These are phyloP conservation scores for Tuctoria greenei DNA, from an alignment of 176 grass and related monocot species.

Conservation along the genomic window DNA sequence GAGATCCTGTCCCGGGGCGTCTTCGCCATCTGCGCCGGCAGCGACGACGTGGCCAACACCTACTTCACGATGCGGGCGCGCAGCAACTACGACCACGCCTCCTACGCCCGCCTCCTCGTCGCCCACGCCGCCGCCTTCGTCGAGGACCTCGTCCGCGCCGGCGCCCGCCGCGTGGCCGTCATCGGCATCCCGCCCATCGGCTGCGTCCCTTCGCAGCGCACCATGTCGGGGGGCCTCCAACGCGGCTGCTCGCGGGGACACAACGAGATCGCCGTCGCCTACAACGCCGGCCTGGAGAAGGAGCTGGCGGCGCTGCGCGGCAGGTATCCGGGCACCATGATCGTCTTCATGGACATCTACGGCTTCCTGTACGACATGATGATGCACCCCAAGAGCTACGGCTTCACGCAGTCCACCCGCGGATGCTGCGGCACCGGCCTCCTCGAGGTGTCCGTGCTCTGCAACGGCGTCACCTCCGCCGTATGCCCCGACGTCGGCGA, in stretches of 20 bases:
- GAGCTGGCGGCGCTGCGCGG: slow-evolving; percentile 17
- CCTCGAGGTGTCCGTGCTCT: slow-evolving; percentile 64
- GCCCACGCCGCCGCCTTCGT: slow-evolving; percentile 44
- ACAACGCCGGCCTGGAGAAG: slow-evolving; percentile 43
- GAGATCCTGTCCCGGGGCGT: slow-evolving; percentile 35
- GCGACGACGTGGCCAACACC: slow-evolving; percentile 80
- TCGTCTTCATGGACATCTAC: slow-evolving; percentile 74
- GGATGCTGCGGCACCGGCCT: slow-evolving; percentile 80
- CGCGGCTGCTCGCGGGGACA: slow-evolving; percentile 47
- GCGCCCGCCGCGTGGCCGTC: slow-evolving; percentile 53
- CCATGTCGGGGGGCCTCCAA: slow-evolving; percentile 41
- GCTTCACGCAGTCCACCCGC: slow-evolving; percentile 52
- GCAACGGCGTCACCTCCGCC: slow-evolving; percentile 54
- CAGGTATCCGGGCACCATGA: slow-evolving; percentile 5
- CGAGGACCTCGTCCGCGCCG: slow-evolving; percentile 49
- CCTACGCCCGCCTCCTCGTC: slow-evolving; percentile 57
- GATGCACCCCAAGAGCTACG: slow-evolving; percentile 42
- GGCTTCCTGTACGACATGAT: slow-evolving; percentile 65
- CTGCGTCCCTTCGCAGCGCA: slow-evolving; percentile 82
- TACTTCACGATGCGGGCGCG: slow-evolving; percentile 58
- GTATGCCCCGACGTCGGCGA: slow-evolving; percentile 52
- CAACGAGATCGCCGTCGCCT: slow-evolving; percentile 56
- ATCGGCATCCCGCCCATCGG: slow-evolving; percentile 78
- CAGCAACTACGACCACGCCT: slow-evolving; percentile 41
- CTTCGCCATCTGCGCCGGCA: slow-evolving; percentile 66